phyloP scores from a whole-genome alignment of 495 filamentous ascomycete genomes.

The Aspergillus homomorphus region DNA sequence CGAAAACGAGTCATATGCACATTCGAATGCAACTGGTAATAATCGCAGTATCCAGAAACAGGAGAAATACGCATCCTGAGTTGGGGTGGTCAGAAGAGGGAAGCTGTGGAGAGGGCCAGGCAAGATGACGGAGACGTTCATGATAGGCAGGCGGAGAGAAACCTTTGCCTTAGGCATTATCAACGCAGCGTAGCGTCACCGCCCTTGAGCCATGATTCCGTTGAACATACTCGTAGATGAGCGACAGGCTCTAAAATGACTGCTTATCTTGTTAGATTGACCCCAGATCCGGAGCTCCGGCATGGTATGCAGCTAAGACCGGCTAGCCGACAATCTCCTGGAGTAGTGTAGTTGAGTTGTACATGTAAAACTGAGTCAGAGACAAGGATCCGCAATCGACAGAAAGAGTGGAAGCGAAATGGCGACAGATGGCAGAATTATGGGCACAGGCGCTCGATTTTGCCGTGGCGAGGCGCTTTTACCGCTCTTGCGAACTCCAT shows the following conservation, averaged over 20 bases:
- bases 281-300: neutral
- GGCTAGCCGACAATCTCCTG: neutral
- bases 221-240: too few relatives aligned
- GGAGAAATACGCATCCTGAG: neutral
- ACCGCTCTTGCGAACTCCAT: slow-evolving; percentile 9
- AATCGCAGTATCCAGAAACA: neutral
- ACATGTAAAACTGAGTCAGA: neutral
- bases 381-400: slow-evolving; percentile 15
- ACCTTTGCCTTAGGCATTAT: neutral
- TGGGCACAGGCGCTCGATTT: neutral
- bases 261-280: neutral
- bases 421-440: slow-evolving; percentile 21
- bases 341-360: neutral
- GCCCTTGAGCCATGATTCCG: too few relatives aligned
- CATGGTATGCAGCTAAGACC: neutral
- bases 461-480: neutral
- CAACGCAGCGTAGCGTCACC: neutral
- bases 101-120: neutral
- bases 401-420: neutral
- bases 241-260: neutral
- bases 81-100: too few relatives aligned
- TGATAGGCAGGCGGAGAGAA: neutral
- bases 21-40: neutral
- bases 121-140: neutral
- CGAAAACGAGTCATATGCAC: neutral